Base-by-base conservation (phyloP, 108 stramenopile genomes). In the Pseudonitzschia multiseries region DNA sequence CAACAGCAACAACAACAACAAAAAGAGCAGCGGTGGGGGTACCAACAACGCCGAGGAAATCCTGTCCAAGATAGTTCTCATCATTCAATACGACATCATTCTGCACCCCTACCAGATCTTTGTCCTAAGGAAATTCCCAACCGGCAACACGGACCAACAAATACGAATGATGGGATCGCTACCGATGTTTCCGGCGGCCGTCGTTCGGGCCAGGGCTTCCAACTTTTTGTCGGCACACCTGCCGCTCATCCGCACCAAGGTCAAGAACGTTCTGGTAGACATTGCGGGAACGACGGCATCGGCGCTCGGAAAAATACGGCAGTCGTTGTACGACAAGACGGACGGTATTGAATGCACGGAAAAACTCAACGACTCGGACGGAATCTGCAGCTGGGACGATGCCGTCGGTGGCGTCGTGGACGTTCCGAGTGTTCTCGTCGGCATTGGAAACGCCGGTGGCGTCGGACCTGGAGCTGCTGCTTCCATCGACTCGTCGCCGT, bases 201-300 rank as follows among this genome's bases (percentile, higher is more conserved):
- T 85, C 27, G 74, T 93, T 4, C 82, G 86, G 63, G 43, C 86
- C 57, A 93, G 89, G 70, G 73, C 83, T 28, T 90, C 94, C 14
- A 81, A 87, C 27, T 95, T 95, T 72, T 70, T 95, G 57, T 84
- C 92, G 36, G 84, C 89, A 0, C 90, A 93, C 71, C 77, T 95
- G 41, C 92, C 94, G 0, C 67, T 95, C 48, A 89, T 95, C 33
- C 81, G 92, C 42, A 90, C 83, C 73, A 93, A 93, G 68, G 92
- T 90, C 42, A 93, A 90, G 75, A 80, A 83, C 29, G 83, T 95
- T 40, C 74, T 95, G 29, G 80, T 84, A 63, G 70, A 77, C 15
- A 93, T 95, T 76, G 94, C 94, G 17, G 94, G 94, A 5, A 93
- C 94, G 0, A 92, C 94, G 14, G 92, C 94, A 24, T 83, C 86